Percentiles rank a stretch among this genome's conserved stretches.
Conservation (phyloP, 257 asterid species). For the Lycium ferocissimum region DNA sequence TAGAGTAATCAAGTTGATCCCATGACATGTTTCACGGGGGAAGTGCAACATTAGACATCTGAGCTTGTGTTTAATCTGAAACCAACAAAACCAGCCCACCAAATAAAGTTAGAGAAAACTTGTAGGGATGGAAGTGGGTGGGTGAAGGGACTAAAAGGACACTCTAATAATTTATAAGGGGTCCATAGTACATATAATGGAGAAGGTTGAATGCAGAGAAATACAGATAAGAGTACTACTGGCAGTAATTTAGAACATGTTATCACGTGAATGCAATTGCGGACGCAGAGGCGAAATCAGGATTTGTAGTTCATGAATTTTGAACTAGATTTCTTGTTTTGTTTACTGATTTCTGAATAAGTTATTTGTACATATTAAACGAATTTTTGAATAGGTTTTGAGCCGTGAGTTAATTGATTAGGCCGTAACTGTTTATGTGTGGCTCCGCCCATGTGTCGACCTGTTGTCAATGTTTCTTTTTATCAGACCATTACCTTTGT, state of each 20-base stretch:
- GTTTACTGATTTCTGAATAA: no score
- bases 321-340: no score
- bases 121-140: conserved; percentile 1
- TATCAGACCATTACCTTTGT: conserved; percentile 47
- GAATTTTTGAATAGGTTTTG: no score
- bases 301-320: no score
- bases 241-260: background rate
- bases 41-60: conserved; percentile 17
- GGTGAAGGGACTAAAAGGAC: background rate
- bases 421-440: no score
- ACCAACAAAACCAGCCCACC: background rate
- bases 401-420: no score
- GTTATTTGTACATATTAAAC: no score
- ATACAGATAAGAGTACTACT: background rate
- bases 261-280: conserved; percentile 30
- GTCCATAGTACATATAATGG: background rate
- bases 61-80: conserved; percentile 25
- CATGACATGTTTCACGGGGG: conserved; percentile 13
- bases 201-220: background rate
- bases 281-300: no score
- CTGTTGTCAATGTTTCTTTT: conserved; percentile 48
- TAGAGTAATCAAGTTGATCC: conserved; percentile 24
- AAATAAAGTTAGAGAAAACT: background rate
- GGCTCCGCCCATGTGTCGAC: conserved; percentile 33
- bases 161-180: background rate